phyloP scores from a whole-genome alignment of 805 yeast genomes.

The Debaryomyces maramus region DNA sequence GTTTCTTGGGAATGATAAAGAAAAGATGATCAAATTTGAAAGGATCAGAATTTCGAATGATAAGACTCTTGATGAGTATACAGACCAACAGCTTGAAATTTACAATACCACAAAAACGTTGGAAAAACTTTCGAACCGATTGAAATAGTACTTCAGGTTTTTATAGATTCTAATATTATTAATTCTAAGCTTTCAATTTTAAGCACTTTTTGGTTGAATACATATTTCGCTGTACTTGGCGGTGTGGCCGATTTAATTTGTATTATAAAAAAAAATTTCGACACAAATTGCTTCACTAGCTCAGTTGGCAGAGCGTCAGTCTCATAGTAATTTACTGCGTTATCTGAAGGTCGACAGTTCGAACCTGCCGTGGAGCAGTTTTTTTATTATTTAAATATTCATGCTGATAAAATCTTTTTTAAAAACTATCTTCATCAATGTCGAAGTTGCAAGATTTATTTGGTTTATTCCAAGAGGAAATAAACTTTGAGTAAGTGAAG shows the following conservation, averaged over 20 bases:
- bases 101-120: conserved; percentile 5
- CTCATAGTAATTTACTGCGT: conserved; percentile 25
- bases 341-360: conserved; percentile 49
- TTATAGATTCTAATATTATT: too few relatives aligned
- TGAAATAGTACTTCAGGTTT: conserved; percentile 1
- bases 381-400: conserved; percentile 12
- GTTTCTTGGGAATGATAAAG: background rate
- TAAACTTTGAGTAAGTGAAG: conserved; percentile 7
- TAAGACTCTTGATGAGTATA: background rate
- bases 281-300: conserved; percentile 20
- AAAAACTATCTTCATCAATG: background rate
- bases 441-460: conserved; percentile 4
- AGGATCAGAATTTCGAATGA: background rate
- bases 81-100: conserved; percentile 5
- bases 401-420: too few relatives aligned
- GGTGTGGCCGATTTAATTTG: too few relatives aligned
- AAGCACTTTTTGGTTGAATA: too few relatives aligned
- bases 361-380: conserved; percentile 48
- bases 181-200: too few relatives aligned
- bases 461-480: conserved; percentile 8
- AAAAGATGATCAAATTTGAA: conserved; percentile 5
- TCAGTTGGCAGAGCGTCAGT: conserved; percentile 25
- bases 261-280: too few relatives aligned
- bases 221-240: too few relatives aligned
- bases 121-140: conserved; percentile 1